Base-by-base conservation (phyloP, 164 flowering plant genomes). In the Vitis rotundifolia region DNA sequence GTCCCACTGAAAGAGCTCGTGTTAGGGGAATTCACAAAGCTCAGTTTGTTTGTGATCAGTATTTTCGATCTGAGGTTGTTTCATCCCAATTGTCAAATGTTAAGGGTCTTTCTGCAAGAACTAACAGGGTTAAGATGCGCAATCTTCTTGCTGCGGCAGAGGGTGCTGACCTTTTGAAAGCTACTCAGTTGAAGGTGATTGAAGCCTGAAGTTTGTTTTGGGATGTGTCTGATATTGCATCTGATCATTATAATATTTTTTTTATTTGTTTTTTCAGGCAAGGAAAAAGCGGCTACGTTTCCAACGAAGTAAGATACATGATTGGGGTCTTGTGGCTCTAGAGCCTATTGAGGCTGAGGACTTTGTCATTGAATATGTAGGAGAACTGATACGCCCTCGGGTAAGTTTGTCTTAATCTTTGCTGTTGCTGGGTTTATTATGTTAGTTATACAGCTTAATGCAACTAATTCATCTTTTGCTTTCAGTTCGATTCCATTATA, bases 261-360 rank as follows among this genome's bases (percentile, higher is more conserved):
- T n/a, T 79, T 15, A 52, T 51, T 51, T 49, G 44, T 63, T 31
- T 61, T 78, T 62, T n/a, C 80, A 96, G 99, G 97, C 99, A 59
- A 87, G 99, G 81, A 96, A 96, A 76, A 96, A 96, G 75, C 91
- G 87, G 11, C 61, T 93, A 48, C 93, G 98, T 52, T 96, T 96
- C 69, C 99, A 96, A 70, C 80, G 91, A 52, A 96, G 99, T 81
- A 96, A 89, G 83, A 96, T 96, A 65, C 99, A 96, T 84, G 99
- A 93, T 70, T 96, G 98, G 99, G 99, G 99, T 78, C 87, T 96
- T 80, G 84, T 96, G 79, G 98, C 97, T 19, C 76, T 85, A 56
- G 99, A 96, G 76, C 88, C 98, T 58, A 96, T 96, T 83, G 99
- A 96, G 67, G 91, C 99, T 0, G 98, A 96, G 77, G 99, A 96